Percentiles rank a stretch among this genome's conserved stretches.
Evolutionary conservation across 495 filamentous ascomycete species (phyloP).

Genomic region (Evernia prunastri): DNA sequence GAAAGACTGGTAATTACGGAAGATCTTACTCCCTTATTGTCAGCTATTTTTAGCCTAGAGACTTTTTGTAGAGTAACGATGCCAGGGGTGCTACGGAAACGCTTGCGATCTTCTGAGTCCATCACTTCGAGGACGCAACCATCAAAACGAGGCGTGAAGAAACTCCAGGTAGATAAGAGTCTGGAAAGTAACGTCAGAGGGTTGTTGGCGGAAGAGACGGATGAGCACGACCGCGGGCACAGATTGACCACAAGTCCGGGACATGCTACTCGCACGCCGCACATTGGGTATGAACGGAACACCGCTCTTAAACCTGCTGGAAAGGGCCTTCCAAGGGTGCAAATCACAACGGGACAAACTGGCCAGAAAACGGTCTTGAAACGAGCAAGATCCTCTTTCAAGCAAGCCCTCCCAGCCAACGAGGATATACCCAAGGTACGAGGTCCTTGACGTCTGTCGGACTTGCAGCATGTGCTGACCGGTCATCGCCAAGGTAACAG

Average conservation of each 20-base stretch:
- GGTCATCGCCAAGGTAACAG: neutral
- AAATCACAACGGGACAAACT: neutral
- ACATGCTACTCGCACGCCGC: neutral
- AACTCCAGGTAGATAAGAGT: neutral
- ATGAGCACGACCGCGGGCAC: too few relatives aligned
- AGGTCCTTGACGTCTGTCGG: neutral
- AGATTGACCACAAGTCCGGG: neutral
- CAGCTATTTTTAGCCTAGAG: conserved; percentile 2
- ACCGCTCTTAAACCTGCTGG: neutral
- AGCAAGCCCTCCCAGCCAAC: neutral
- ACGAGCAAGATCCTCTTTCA: neutral
- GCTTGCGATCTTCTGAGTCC: neutral
- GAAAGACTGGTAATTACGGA: neutral
- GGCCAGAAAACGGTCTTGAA: neutral
- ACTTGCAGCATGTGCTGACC: neutral
- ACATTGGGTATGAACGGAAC: neutral
- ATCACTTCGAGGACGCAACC: neutral
- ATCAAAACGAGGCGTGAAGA: neutral
- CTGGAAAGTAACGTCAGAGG: neutral
- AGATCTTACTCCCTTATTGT: neutral
- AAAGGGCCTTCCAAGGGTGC: neutral
- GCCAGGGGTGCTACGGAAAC: neutral
- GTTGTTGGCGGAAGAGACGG: neutral
- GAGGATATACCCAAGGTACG: neutral
- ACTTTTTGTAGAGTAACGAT: neutral